Base-by-base conservation (phyloP, 169 alveolate species). In the Ichthyophthirius multifiliis region DNA sequence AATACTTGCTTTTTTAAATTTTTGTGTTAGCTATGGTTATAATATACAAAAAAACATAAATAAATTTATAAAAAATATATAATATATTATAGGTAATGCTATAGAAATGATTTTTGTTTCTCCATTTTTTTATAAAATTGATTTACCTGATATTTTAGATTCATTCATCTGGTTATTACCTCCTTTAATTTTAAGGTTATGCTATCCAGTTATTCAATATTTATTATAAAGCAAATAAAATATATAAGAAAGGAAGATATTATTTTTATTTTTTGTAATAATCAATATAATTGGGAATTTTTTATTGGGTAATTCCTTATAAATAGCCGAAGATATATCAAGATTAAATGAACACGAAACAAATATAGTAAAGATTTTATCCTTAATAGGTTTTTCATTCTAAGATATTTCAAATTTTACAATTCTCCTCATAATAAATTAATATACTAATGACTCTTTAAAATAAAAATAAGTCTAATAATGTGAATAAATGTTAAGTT, bases 101-200 rank as follows among this genome's bases (percentile, higher is more conserved):
- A 55, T 55, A 10, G 71, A 55, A 23, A 55, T 55, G 71, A 39
- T 55, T 27, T 55, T 55, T 55, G 31, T 55, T 27, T 55, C 71
- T 20, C 71, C 71, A 13, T 55, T 55, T 39, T 55, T 55, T 55
- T 55, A 27, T 27, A 55, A 55, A 55, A 39, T 55, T 4, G 31
- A 55, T 23, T 27, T 39, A 13, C 71, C 71, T 27, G 71, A 55
- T 55, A 55, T 55, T 27, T 39, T 55, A 15, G 71, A 55, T 55
- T 27, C 71, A 1, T 18, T 55, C 10, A 55, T 55, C 4, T 55
- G 71, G 71, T 23, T 55, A 1, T 10, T 55, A 2, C 71, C 71
- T 10, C 71, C 71, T 1, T 55, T 55, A 23, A 27, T 55, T 4
- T 34, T 27, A 55, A 55, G 18, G 31, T 20, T 55, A 23, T 23